These are phyloP conservation scores for Nakaseomyces delphensis DNA, from an alignment of 1,139 yeast genomes.

Conservation along the genomic window DNA sequence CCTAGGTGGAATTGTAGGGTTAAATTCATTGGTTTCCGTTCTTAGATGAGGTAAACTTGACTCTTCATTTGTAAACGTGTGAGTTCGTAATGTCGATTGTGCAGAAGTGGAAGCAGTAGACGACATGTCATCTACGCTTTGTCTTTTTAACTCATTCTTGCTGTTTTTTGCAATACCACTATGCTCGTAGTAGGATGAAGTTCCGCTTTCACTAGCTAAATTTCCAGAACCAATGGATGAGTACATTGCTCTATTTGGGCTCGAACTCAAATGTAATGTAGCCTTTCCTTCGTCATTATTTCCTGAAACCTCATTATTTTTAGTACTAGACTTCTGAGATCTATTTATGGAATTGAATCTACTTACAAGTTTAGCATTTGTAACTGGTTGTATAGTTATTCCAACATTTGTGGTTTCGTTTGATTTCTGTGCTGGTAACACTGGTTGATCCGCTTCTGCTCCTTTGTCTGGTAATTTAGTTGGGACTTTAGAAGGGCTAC, in stretches of 20 bases:
- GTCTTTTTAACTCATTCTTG: neutral
- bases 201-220: constrained; percentile 29
- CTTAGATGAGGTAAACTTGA: constrained; percentile 14
- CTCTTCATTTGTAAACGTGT: constrained; percentile 11
- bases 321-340: neutral
- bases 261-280: constrained; percentile 14
- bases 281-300: constrained; percentile 3
- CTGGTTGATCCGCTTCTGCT: neutral
- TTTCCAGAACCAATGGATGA: constrained; percentile 30
- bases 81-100: constrained; percentile 18
- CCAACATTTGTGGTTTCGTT: constrained; percentile 1
- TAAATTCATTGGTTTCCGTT: constrained; percentile 19
- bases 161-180: neutral
- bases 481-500: constrained; percentile 7
- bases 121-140: constrained; percentile 13
- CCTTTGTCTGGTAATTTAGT: neutral
- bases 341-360: constrained; percentile 11
- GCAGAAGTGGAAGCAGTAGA: constrained; percentile 25
- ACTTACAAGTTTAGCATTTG: constrained; percentile 17
- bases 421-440: neutral
- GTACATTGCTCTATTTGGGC: constrained; percentile 10
- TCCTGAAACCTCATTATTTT: neutral
- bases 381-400: constrained; percentile 13
- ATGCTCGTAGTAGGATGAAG: constrained; percentile 15
- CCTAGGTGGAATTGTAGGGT: constrained; percentile 30